Evolutionary conservation across 2,329 filamentous ascomycete genomes (phyloP).

Genomic region (Hypoxylon sp.): DNA sequence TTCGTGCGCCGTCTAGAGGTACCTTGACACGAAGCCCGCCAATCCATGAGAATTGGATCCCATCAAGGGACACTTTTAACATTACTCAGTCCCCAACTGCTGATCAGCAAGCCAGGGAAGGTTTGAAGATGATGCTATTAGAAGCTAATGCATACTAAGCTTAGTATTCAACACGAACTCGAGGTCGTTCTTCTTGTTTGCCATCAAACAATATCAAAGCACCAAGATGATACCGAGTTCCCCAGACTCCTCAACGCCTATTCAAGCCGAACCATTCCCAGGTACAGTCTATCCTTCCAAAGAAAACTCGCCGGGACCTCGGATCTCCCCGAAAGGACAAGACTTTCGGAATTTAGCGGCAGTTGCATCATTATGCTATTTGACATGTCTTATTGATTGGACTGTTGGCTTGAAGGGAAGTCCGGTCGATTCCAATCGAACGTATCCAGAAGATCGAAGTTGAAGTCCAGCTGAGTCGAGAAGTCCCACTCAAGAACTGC

Average conservation of each 20-base stretch:
- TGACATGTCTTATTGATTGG: constrained; percentile 29
- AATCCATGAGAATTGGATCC: too few species aligned
- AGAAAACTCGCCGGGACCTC: not conserved
- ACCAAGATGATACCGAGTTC: too few species aligned
- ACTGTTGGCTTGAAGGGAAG: constrained; percentile 44
- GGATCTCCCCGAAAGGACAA: not conserved
- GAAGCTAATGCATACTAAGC: too few species aligned
- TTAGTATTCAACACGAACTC: too few species aligned
- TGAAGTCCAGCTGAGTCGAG: constrained; percentile 57
- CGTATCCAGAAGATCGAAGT: constrained; percentile 65
- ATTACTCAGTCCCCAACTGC: too few species aligned
- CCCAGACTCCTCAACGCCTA: not conserved
- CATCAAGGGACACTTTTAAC: too few species aligned
- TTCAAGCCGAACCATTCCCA: not conserved
- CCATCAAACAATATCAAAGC: too few species aligned
- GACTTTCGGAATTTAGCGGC: not conserved
- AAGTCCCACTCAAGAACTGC: constrained; percentile 57
- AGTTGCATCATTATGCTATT: not conserved
- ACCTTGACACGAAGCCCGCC: too few species aligned
- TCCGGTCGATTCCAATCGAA: constrained; percentile 62
- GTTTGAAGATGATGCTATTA: too few species aligned
- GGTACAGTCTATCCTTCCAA: not conserved
- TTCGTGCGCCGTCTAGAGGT: constrained; percentile 4
- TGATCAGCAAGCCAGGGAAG: too few species aligned
- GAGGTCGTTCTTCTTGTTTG: too few species aligned